These are phyloP conservation scores for Penicillium sp. DNA, from an alignment of 2,329 filamentous ascomycete genomes.

Conservation along the genomic window DNA sequence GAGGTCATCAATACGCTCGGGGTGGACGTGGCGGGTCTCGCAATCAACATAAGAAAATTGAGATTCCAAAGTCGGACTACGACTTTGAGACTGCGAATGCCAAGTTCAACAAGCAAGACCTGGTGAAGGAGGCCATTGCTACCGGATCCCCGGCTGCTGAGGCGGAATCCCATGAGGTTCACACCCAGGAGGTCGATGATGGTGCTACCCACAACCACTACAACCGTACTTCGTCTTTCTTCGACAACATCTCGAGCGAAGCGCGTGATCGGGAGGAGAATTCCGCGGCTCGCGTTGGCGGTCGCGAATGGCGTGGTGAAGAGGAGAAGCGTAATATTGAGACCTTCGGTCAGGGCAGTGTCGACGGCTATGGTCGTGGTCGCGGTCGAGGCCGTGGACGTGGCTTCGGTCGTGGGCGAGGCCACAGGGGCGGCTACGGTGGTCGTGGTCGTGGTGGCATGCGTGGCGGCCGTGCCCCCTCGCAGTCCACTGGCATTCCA, in stretches of 20 bases:
- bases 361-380: conserved; percentile 83
- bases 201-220: conserved; percentile 62
- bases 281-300: conserved; percentile 67
- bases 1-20: conserved; percentile 45
- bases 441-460: conserved; percentile 41
- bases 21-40: conserved; percentile 54
- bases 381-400: conserved; percentile 64
- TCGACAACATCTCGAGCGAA: conserved; percentile 97
- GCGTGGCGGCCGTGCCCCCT: conserved; percentile 42
- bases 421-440: conserved; percentile 44
- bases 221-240: conserved; percentile 89
- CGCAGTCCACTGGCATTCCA: conserved; percentile 45
- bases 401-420: conserved; percentile 54
- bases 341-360: conserved; percentile 95
- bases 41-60: conserved; percentile 68
- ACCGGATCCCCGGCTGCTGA: conserved; percentile 69
- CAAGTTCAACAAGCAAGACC: conserved; percentile 85
- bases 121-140: conserved; percentile 86
- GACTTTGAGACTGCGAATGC: conserved; percentile 87
- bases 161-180: conserved; percentile 55
- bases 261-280: conserved; percentile 84
- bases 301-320: conserved; percentile 86
- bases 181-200: conserved; percentile 33
- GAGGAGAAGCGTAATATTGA: conserved; percentile 96
- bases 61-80: conserved; percentile 88